A percentile compares a stretch with the other conserved stretches of the same genome.
phyloP scores from a whole-genome alignment of 2,329 filamentous ascomycete species.

The Hymenoscyphus occultus region DNA sequence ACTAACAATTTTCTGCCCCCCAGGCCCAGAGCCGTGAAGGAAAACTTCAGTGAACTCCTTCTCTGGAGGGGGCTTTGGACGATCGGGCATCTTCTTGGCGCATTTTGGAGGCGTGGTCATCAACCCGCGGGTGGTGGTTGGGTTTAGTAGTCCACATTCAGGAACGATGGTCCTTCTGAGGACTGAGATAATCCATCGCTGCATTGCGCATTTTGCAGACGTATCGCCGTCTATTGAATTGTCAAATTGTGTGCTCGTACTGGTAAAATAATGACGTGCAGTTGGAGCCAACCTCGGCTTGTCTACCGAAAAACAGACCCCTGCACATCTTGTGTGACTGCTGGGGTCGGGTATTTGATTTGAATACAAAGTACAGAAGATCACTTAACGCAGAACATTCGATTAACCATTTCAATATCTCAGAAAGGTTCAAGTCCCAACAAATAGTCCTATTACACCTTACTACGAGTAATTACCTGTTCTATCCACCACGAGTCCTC shows the following conservation, averaged over 20 bases:
- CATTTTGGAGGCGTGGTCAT: constrained; percentile 24
- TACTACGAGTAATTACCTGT: too few species aligned
- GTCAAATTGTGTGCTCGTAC: neutral
- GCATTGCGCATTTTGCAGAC: constrained; percentile 31
- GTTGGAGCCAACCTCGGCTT: neutral
- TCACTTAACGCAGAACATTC: too few species aligned
- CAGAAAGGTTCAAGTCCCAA: too few species aligned
- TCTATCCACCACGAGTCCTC: too few species aligned
- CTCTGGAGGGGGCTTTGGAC: constrained; percentile 62
- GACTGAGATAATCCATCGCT: constrained; percentile 22
- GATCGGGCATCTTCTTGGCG: constrained; percentile 67
- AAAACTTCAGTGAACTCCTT: constrained; percentile 80
- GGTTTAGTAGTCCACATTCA: constrained; percentile 15
- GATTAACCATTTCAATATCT: too few species aligned
- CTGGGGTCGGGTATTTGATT: too few species aligned
- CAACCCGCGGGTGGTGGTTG: constrained; percentile 18
- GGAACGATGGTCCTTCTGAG: constrained; percentile 14
- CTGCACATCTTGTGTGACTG: neutral
- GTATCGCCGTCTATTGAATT: neutral
- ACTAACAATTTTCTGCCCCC: constrained; percentile 88
- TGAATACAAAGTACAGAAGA: too few species aligned
- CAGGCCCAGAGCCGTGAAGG: constrained; percentile 87
- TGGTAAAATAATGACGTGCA: neutral
- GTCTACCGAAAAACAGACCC: neutral
- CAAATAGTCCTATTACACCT: too few species aligned